These are phyloP conservation scores for Solanum corneliomulleri DNA, from an alignment of 257 asterid genomes.

Conservation along the genomic window DNA sequence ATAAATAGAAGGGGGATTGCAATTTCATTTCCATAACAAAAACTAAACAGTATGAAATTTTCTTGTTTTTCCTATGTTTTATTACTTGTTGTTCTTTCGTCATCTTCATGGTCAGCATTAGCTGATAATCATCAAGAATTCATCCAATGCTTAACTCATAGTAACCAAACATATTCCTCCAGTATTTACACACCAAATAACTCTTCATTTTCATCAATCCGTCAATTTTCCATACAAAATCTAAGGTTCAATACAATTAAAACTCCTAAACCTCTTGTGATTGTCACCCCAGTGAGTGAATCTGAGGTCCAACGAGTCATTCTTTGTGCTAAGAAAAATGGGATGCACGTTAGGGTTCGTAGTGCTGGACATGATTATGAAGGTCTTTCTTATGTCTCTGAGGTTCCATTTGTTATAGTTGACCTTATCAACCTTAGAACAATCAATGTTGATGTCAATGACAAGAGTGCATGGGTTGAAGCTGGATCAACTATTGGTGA, in stretches of 20 bases:
- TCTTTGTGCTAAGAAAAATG: neutral
- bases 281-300: neutral
- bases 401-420: neutral
- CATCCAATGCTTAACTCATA: neutral
- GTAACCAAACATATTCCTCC: neutral
- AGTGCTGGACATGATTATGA: slow-evolving; percentile 3
- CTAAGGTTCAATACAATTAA: neutral
- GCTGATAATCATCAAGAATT: neutral
- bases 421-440: neutral
- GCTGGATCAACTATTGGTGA: neutral
- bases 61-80: neutral
- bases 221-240: neutral
- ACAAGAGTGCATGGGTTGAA: neutral
- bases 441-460: neutral
- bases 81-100: neutral
- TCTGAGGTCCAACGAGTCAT: neutral
- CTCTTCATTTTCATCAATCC: neutral
- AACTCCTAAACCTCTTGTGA: neutral
- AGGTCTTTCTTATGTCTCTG: neutral
- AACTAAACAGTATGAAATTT: neutral
- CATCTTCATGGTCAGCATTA: neutral
- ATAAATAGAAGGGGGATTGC: neutral
- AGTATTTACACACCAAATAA: neutral
- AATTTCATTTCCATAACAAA: neutral
- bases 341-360: neutral